phyloP scores from a whole-genome alignment of 352 stramenopile genomes.

The Pythium scleroteichum region DNA sequence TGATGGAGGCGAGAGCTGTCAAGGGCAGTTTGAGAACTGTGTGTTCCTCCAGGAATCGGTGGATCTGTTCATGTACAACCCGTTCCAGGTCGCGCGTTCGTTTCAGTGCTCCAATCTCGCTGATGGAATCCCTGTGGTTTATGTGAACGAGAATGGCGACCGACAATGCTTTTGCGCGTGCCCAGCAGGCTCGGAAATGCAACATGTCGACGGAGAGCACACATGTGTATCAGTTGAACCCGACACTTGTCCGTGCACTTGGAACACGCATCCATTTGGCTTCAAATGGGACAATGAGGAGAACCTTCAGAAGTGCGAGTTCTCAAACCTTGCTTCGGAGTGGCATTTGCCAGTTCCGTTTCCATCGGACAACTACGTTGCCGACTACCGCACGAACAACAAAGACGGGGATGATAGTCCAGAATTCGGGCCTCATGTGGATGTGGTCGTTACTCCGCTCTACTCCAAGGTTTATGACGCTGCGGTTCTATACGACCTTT shows the following conservation, averaged over 20 bases:
- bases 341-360: slow-evolving; percentile 51
- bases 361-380: slow-evolving; percentile 57
- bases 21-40: slow-evolving; percentile 32
- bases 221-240: slow-evolving; percentile 31
- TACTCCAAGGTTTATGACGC: slow-evolving; percentile 6
- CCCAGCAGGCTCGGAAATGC: slow-evolving; percentile 35
- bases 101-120: slow-evolving; percentile 39
- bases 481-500: slow-evolving; percentile 2
- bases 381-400: slow-evolving; percentile 40
- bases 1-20: slow-evolving; percentile 20
- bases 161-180: slow-evolving; percentile 66
- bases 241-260: slow-evolving; percentile 47
- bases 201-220: slow-evolving; percentile 20
- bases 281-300: slow-evolving; percentile 33
- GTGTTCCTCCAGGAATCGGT: slow-evolving; percentile 35
- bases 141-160: slow-evolving; percentile 32
- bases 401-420: not conserved
- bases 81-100: slow-evolving; percentile 43
- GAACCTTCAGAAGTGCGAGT: slow-evolving; percentile 32
- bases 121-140: slow-evolving; percentile 50
- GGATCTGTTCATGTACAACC: slow-evolving; percentile 70
- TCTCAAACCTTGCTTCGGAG: slow-evolving; percentile 36
- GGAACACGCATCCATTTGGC: slow-evolving; percentile 31
- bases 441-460: slow-evolving; percentile 10
- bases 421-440: slow-evolving; percentile 17